phyloP scores from a whole-genome alignment of 345 rosid genomes.

The Brassica carinata region DNA sequence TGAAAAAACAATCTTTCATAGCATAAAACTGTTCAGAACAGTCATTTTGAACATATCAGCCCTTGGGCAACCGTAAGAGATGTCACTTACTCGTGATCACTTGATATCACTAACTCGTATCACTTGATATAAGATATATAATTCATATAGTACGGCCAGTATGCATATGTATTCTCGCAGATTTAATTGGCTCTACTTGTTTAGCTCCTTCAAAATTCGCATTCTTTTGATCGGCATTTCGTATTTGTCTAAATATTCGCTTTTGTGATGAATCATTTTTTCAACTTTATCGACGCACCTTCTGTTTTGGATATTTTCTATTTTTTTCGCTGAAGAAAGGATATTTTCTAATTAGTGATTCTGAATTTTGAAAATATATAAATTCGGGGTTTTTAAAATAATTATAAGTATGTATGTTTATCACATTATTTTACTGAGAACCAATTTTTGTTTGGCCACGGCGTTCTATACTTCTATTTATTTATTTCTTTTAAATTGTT shows the following conservation, averaged over 20 bases:
- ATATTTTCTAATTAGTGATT: not conserved
- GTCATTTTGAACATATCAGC: not conserved
- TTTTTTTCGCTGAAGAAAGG: not conserved
- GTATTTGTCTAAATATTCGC: slow-evolving; percentile 1
- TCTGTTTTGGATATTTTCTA: not conserved
- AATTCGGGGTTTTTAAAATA: not conserved
- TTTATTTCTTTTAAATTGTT: not conserved
- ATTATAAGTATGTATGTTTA: not conserved
- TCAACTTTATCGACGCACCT: not conserved
- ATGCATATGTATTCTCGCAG: not conserved
- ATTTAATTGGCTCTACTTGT: not conserved
- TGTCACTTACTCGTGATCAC: not conserved
- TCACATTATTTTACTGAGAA: not conserved
- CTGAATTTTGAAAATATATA: not conserved
- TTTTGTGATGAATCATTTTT: not conserved
- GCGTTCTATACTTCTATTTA: not conserved
- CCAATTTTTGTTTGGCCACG: not conserved
- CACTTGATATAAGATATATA: not conserved
- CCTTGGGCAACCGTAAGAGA: not conserved
- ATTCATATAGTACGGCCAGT: not conserved
- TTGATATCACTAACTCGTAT: not conserved
- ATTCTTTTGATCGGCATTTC: not conserved
- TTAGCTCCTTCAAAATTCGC: not conserved
- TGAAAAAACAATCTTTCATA: not conserved
- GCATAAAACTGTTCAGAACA: not conserved